Evolutionary conservation across 331 rosid genomes (phyloP).

Genomic region (Stylosanthes scabra): DNA sequence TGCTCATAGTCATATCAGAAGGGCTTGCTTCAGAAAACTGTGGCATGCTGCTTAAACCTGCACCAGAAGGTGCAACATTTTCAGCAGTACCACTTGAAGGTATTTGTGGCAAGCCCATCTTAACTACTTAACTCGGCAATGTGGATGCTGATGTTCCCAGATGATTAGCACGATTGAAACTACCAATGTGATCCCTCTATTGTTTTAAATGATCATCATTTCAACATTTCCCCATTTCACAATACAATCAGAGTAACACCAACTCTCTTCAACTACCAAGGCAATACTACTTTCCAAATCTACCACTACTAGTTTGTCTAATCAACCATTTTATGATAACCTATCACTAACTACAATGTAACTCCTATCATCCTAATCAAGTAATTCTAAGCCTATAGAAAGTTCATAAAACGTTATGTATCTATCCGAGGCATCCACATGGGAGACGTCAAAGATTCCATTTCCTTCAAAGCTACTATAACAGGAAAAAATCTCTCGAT

Average conservation of each 20-base stretch:
- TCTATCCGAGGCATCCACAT: conserved; percentile 59
- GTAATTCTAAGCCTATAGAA: conserved; percentile 32
- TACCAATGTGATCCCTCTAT: conserved; percentile 29
- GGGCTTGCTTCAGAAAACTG: conserved; percentile 62
- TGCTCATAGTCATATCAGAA: conserved; percentile 57
- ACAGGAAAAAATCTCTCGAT: conserved; percentile 50
- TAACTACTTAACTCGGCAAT: conserved; percentile 31
- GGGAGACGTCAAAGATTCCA: conserved; percentile 46
- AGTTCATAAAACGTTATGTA: conserved; percentile 57
- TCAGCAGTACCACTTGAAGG: conserved; percentile 63
- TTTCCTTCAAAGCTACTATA: conserved; percentile 48
- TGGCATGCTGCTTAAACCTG: conserved; percentile 62
- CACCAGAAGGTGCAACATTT: conserved; percentile 51
- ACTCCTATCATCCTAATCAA: conserved; percentile 32
- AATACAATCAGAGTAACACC: conserved; percentile 14
- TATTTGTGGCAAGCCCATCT: conserved; percentile 92
- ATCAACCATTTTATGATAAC: conserved; percentile 19
- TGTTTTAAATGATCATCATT: conserved; percentile 26
- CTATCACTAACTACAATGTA: conserved; percentile 36
- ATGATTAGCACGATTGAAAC: conserved; percentile 19
- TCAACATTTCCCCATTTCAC: conserved; percentile 16
- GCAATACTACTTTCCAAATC: conserved; percentile 30
- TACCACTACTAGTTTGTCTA: conserved; percentile 6
- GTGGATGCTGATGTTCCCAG: conserved; percentile 28
- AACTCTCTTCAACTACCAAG: conserved; percentile 27